Evolutionary conservation across 805 yeast species (phyloP).

Genomic region (Yamadazyma olivae): DNA sequence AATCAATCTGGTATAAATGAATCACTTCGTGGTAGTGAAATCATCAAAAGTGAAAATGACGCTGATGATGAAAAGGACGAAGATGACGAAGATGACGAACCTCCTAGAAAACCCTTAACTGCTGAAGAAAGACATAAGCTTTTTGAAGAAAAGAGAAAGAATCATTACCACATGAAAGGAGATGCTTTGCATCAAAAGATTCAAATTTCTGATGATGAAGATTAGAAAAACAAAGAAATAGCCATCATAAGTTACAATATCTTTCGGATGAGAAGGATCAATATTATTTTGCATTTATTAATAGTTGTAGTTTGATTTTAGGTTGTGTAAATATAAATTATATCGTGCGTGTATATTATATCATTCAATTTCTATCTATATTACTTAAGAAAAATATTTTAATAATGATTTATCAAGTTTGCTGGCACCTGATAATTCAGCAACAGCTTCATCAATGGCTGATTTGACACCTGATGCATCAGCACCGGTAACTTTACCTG

Average conservation of each 20-base stretch:
- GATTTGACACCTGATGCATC: conserved; percentile 59
- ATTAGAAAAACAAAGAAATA: neutral
- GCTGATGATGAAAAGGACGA: conserved; percentile 27
- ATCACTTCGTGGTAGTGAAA: conserved; percentile 42
- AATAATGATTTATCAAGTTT: conserved; percentile 50
- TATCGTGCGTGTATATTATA: too few relatives aligned
- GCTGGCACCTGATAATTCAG: conserved; percentile 51
- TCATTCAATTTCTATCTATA: too few relatives aligned
- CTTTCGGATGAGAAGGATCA: too few relatives aligned
- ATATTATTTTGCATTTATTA: too few relatives aligned
- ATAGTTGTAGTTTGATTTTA: neutral
- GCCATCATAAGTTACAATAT: too few relatives aligned
- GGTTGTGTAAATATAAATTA: too few relatives aligned
- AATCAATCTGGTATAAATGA: conserved; percentile 22
- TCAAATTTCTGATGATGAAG: conserved; percentile 18
- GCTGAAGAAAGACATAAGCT: conserved; percentile 61
- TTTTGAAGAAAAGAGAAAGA: conserved; percentile 77
- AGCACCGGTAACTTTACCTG: conserved; percentile 58
- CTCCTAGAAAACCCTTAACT: conserved; percentile 33
- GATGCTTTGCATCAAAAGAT: conserved; percentile 40
- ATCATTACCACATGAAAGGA: conserved; percentile 68
- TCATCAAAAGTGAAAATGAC: conserved; percentile 22
- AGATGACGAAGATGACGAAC: conserved; percentile 37
- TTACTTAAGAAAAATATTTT: conserved; percentile 44
- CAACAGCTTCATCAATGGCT: conserved; percentile 53